phyloP scores from a whole-genome alignment of 2,329 filamentous ascomycete species.

The Magnaporthales sp. region DNA sequence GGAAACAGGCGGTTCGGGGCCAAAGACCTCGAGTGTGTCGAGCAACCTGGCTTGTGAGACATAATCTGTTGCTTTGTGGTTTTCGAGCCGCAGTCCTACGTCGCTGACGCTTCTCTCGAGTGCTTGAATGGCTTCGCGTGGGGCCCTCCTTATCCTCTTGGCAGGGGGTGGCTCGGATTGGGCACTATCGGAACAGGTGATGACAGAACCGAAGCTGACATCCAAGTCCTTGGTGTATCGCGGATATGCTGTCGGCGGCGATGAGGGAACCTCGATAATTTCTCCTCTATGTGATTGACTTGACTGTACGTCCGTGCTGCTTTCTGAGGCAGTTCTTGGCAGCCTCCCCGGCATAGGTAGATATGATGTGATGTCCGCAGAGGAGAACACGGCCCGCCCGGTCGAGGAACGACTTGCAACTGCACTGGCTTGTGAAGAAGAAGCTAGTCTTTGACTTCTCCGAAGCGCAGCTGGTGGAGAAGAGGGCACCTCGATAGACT shows the following conservation, averaged over 20 bases:
- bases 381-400: neutral
- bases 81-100: neutral
- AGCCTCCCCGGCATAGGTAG: neutral
- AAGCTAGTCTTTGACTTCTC: neutral
- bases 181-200: neutral
- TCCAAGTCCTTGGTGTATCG: neutral
- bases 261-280: neutral
- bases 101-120: neutral
- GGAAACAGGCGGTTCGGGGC: constrained; percentile 44
- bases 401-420: neutral
- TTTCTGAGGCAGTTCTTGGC: neutral
- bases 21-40: constrained; percentile 37
- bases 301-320: neutral
- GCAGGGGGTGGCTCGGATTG: neutral
- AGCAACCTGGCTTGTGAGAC: constrained; percentile 9
- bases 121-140: constrained; percentile 5
- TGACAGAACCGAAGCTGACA: neutral
- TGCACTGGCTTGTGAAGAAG: neutral
- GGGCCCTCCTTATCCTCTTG: neutral
- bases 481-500: neutral
- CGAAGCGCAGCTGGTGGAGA: neutral
- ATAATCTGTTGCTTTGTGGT: neutral
- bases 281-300: neutral
- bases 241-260: neutral
- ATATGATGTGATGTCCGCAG: neutral